A percentile compares a stretch with the other conserved stretches of the same genome.
Conservation (phyloP, 2,329 filamentous ascomycete genomes). For the Aspergillus felis region DNA sequence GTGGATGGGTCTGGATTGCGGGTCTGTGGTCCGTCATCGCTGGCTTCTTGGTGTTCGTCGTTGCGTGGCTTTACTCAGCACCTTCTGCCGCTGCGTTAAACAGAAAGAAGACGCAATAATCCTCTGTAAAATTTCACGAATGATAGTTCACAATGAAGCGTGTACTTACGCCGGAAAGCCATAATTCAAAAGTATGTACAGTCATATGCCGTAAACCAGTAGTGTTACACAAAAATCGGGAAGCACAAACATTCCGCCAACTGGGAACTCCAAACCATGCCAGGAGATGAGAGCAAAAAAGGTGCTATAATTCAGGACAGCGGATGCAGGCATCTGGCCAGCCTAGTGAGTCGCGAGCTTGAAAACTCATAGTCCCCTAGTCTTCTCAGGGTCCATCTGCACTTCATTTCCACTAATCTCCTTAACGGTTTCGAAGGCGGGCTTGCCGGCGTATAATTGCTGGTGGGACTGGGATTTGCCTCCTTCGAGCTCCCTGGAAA, state of each 20-base stretch:
- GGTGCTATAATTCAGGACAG: not conserved
- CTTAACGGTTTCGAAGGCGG: slow-evolving; percentile 64
- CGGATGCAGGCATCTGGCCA: not conserved
- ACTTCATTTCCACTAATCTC: slow-evolving; percentile 64
- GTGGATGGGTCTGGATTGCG: slow-evolving; percentile 90
- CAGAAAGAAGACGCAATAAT: slow-evolving; percentile 47
- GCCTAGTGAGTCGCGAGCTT: not conserved
- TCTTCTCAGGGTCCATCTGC: slow-evolving; percentile 47
- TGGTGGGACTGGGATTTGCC: slow-evolving; percentile 46
- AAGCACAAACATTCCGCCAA: slow-evolving; percentile 1
- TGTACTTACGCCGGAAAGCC: slow-evolving; percentile 11
- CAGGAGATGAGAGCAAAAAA: slow-evolving; percentile 4
- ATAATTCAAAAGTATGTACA: slow-evolving; percentile 10
- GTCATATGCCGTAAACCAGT: not conserved
- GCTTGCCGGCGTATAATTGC: slow-evolving; percentile 75
- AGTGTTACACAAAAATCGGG: slow-evolving; percentile 1
- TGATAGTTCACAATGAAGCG: slow-evolving; percentile 19
- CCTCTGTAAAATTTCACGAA: slow-evolving; percentile 19
- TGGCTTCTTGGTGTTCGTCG: slow-evolving; percentile 81
- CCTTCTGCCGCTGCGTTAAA: slow-evolving; percentile 40
- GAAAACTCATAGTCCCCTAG: slow-evolving; percentile 37
- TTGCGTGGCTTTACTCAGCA: slow-evolving; percentile 78
- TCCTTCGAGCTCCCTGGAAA: slow-evolving; percentile 60
- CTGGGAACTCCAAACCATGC: slow-evolving; percentile 17
- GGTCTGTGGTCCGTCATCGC: slow-evolving; percentile 79